A percentile compares a stretch with the other conserved stretches of the same genome.
Conservation (phyloP, 352 stramenopile genomes). For the Phytophthora capsici region DNA sequence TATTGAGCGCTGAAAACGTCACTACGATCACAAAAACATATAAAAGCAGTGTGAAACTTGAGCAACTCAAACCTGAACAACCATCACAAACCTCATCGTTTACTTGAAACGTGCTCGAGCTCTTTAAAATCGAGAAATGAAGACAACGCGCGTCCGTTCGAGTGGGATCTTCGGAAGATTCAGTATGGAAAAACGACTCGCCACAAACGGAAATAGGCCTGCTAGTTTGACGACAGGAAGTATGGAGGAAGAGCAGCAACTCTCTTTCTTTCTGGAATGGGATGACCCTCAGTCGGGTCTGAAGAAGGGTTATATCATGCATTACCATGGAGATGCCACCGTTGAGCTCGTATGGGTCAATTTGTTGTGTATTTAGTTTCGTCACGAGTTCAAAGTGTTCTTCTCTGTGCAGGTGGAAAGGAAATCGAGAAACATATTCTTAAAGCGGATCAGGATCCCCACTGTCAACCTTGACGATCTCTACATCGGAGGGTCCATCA, state of each 20-base stretch:
- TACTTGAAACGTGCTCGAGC: not conserved
- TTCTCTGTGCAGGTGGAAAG: constrained; percentile 54
- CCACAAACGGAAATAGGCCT: constrained; percentile 18
- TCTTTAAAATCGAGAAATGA: constrained; percentile 24
- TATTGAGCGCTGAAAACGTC: constrained; percentile 47
- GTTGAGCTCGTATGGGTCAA: constrained; percentile 62
- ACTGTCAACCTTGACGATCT: constrained; percentile 70
- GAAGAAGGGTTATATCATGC: constrained; percentile 74
- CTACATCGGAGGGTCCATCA: constrained; percentile 73
- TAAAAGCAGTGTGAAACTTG: not conserved
- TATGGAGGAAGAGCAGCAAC: constrained; percentile 63
- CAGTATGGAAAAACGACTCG: constrained; percentile 7
- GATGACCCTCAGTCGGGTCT: constrained; percentile 75
- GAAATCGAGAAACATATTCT: constrained; percentile 65
- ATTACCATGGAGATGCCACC: constrained; percentile 76
- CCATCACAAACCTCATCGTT: constrained; percentile 25
- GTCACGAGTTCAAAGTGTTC: not conserved
- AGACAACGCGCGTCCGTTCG: constrained; percentile 20
- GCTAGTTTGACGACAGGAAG: not conserved
- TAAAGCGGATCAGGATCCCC: constrained; percentile 82
- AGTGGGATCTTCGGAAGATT: constrained; percentile 33
- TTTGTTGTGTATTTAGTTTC: too few relatives aligned
- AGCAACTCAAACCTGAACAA: too few relatives aligned
- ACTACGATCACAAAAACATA: constrained; percentile 13
- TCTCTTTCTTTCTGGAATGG: constrained; percentile 85